These are phyloP conservation scores for Daldinia eschscholtzii DNA, from an alignment of 2,329 filamentous ascomycete species.

Conservation along the genomic window DNA sequence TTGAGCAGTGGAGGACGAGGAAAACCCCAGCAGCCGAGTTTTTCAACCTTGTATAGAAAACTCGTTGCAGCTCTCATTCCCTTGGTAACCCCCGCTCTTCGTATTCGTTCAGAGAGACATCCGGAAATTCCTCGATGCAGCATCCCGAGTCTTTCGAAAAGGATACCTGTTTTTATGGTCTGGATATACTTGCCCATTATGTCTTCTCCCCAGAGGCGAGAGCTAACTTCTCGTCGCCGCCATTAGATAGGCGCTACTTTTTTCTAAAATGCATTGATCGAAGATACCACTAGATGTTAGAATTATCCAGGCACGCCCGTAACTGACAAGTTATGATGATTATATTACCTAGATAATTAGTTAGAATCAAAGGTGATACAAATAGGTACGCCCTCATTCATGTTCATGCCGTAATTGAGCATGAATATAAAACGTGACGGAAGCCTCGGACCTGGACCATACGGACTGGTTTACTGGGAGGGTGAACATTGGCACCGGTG, in stretches of 20 bases:
- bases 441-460: conserved; percentile 4
- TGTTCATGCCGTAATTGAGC: conserved; percentile 5
- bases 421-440: conserved; percentile 2
- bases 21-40: conserved; percentile 20
- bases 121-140: conserved; percentile 16
- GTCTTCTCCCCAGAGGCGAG: not conserved
- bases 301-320: conserved; percentile 10
- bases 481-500: not conserved
- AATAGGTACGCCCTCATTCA: not conserved
- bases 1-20: conserved; percentile 31
- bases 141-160: conserved; percentile 9
- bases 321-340: conserved; percentile 16
- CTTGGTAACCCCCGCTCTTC: conserved; percentile 27
- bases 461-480: conserved; percentile 10
- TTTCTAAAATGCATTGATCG: not conserved
- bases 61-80: not conserved
- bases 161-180: not conserved
- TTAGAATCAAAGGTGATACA: conserved; percentile 9
- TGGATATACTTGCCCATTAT: not conserved
- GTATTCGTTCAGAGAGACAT: conserved; percentile 36
- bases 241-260: not conserved
- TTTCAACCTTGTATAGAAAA: conserved; percentile 31
- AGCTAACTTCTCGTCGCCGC: not conserved
- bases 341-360: no score
- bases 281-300: not conserved